Percentiles rank a stretch among this genome's conserved stretches.
Conservation (phyloP, 139 green algal genomes). For the Tetraselmis striata region DNA sequence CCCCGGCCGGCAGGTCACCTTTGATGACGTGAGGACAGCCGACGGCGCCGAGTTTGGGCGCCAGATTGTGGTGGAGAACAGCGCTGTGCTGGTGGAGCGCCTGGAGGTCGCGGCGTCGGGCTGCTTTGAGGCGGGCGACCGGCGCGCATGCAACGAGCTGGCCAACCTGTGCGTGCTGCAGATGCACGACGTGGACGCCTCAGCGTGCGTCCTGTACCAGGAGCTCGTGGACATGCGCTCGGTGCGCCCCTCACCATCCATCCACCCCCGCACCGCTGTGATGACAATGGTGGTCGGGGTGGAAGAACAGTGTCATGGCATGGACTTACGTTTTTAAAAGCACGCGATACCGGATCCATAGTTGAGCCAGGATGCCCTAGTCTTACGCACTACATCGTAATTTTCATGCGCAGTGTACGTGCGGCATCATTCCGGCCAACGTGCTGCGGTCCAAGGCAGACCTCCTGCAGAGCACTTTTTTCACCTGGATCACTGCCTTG, state of each 20-base stretch:
- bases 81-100: neutral
- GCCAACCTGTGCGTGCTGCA: slow-evolving; percentile 20
- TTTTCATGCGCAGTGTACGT: too few species aligned
- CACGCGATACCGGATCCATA: too few species aligned
- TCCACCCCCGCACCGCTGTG: neutral
- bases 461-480: too few species aligned
- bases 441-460: too few species aligned
- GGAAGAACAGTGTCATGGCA: too few species aligned
- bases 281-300: too few species aligned
- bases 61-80: neutral
- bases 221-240: neutral
- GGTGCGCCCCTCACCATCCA: neutral
- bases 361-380: too few species aligned
- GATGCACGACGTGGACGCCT: slow-evolving; percentile 1
- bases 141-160: slow-evolving; percentile 13
- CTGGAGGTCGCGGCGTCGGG: neutral
- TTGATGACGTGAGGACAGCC: neutral
- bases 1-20: neutral
- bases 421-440: too few species aligned
- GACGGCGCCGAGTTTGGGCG: neutral
- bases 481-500: too few species aligned
- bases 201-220: slow-evolving; percentile 5
- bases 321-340: too few species aligned
- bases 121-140: neutral
- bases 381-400: too few species aligned